Base-by-base conservation (phyloP, 306 rosid genomes). In the Prunus mongolica region DNA sequence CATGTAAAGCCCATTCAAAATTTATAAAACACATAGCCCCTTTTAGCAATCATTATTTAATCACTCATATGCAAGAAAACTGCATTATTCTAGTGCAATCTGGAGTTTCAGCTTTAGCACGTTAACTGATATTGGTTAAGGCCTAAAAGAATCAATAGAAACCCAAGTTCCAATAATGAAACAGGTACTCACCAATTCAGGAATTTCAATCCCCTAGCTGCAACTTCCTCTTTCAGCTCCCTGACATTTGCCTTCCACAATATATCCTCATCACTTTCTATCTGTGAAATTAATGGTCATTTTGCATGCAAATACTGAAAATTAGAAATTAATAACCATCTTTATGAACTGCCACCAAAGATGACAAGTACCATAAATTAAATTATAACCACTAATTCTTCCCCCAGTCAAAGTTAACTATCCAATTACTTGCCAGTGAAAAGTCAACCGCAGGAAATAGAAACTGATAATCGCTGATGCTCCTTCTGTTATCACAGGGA, bases 161-260 rank as follows among this genome's bases (percentile, higher is more conserved):
- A 62, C 38, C 44, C 50, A 76, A 30, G 63, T 32, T 77, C 41
- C 65, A 20, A 67, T 52, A 28, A 67, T 50, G 34, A 72, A 71
- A 57, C 55, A 61, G 70, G 30, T 58, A 86, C 25, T 85, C 68
- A 93, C 97, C 97, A 93, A 79, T 89, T 90, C 79, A 93, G 19
- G 86, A 93, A 93, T 78, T 93, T 69, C 82, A 85, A 49, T 69
- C 97, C 97, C 83, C 97, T 83, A 16, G 86, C 88, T 74, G 88
- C 88, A 64, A 93, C 87, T 71, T 93, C 97, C 75, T 90, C 97
- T 74, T 83, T 93, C 63, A 92, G 89, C 90, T 93, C 97, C 87
- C 97, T 83, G 55, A 89, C 87, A 77, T 85, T 50, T 38, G 89
- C 88, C 90, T 86, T 87, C 97, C 97, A 90, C 83, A 86, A 72